These are phyloP conservation scores for Tephrocybe sp. DNA, from an alignment of 768 basidiomycete genomes.

Conservation along the genomic window DNA sequence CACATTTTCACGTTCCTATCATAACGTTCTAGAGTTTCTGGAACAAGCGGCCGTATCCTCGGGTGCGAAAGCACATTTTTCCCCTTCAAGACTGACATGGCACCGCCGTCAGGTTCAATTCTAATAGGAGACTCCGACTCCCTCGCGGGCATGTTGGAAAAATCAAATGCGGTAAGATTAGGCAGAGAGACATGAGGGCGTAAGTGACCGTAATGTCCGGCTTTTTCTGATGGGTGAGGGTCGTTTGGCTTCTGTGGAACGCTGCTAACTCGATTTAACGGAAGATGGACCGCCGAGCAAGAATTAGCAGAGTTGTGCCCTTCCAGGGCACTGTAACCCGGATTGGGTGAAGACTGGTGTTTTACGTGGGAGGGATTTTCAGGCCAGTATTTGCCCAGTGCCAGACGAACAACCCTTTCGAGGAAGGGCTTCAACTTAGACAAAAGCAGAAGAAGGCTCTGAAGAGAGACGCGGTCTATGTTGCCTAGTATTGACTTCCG, in stretches of 20 bases:
- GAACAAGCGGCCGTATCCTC: conserved; percentile 19
- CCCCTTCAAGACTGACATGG: background rate
- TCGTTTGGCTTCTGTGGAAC: background rate
- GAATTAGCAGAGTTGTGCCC: background rate
- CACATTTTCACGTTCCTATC: conserved; percentile 22
- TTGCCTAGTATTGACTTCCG: conserved; percentile 7
- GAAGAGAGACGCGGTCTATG: conserved; percentile 3
- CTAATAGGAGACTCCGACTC: conserved; percentile 7
- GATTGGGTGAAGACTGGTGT: background rate
- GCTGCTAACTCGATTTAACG: background rate
- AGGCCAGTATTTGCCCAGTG: background rate
- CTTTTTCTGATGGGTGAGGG: background rate
- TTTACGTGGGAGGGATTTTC: background rate
- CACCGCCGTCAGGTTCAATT: background rate
- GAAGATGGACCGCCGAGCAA: background rate
- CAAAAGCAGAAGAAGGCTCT: conserved; percentile 4
- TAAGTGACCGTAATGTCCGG: background rate
- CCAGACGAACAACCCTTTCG: background rate
- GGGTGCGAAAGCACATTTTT: conserved; percentile 8
- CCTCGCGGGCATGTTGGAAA: background rate
- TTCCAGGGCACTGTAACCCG: background rate
- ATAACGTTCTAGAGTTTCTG: conserved; percentile 21
- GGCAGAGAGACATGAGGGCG: conserved; percentile 4
- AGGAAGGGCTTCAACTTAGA: background rate
- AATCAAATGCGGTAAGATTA: background rate